Percentiles rank a stretch among this genome's conserved stretches.
These are phyloP conservation scores for Candida taoyuanica DNA, from an alignment of 805 yeast species.

Conservation along the genomic window DNA sequence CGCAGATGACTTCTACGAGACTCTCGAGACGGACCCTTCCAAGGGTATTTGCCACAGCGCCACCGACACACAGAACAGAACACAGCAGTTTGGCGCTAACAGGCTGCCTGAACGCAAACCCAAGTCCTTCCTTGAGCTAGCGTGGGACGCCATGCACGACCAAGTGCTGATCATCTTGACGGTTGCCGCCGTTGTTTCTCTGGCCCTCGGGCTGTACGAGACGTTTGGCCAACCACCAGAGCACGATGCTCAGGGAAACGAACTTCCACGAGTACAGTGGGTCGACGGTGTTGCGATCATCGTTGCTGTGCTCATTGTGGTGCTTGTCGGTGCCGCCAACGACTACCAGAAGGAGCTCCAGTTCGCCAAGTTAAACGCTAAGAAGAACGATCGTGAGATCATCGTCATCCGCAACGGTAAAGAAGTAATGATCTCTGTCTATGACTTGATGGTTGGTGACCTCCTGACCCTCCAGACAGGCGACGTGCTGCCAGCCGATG, in stretches of 20 bases:
- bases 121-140: slow-evolving; percentile 61
- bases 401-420: slow-evolving; percentile 71
- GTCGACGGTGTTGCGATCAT: slow-evolving; percentile 98
- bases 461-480: slow-evolving; percentile 82
- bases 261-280: slow-evolving; percentile 88
- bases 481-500: slow-evolving; percentile 89
- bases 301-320: slow-evolving; percentile 86
- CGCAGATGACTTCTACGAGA: slow-evolving; percentile 23
- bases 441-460: slow-evolving; percentile 84
- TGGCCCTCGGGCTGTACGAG: slow-evolving; percentile 88
- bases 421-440: slow-evolving; percentile 64
- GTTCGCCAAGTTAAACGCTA: slow-evolving; percentile 79
- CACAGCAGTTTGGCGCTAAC: slow-evolving; percentile 60
- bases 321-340: slow-evolving; percentile 89
- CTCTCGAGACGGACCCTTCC: slow-evolving; percentile 34
- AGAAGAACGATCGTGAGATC: slow-evolving; percentile 78
- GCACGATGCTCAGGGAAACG: slow-evolving; percentile 72
- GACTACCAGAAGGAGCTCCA: slow-evolving; percentile 96
- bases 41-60: slow-evolving; percentile 39
- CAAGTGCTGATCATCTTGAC: slow-evolving; percentile 80
- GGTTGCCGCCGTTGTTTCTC: slow-evolving; percentile 83
- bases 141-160: slow-evolving; percentile 85
- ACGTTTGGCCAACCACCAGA: slow-evolving; percentile 80
- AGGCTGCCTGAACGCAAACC: slow-evolving; percentile 65
- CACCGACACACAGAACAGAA: slow-evolving; percentile 34